Evolutionary conservation across 257 asterid genomes (phyloP), one percentile per base, ranked within the genome.

Genomic region (Salvia splendens): DNA sequence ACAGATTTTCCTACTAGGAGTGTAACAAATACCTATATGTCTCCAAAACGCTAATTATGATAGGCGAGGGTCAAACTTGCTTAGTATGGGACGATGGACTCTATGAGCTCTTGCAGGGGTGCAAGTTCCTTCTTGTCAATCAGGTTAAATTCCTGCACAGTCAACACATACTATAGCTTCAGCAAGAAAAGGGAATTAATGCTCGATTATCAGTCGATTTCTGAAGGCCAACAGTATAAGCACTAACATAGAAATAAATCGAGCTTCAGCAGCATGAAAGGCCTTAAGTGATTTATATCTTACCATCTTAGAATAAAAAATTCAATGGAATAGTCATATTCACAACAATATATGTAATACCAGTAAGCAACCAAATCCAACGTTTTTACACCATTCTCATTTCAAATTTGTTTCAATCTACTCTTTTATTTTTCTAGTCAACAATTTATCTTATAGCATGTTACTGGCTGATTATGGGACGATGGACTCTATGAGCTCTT

Each of bases 51-150:
- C 75, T 77, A 69, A 64, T 71, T 73, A 64, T 12, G 32, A 64
- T 66, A 42, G 49, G 56, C 50, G 40, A 70, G 63, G 61, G 7
- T 9, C 9, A 62, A 20, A 65, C 8, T 30, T 63, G 73, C 74
- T 82, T 75, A 91, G 72, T 76, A 85, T 38, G 96, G 95, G 69
- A 88, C 88, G 12, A 91, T 78, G 69, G 96, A 85, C 69, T 91
- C 96, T 73, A 91, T 84, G 75, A 88, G 95, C 77, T 91, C 96
- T 75, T 88, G 93, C 65, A 91, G 88, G 35, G 96, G 97, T 62
- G 97, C 97, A 15, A 91, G 89, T 80, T 91, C 97, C 84, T 86
- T 88, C 88, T 86, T 91, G 80, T 91, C 97, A 41, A 88, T 88
- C 85, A 91, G 89, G 62, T 66, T 75, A 77, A 91, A 91, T 79